Percentiles rank a stretch among this genome's conserved stretches.
phyloP scores from a whole-genome alignment of 2,329 filamentous ascomycete genomes.

The Fusarium beomiforme region DNA sequence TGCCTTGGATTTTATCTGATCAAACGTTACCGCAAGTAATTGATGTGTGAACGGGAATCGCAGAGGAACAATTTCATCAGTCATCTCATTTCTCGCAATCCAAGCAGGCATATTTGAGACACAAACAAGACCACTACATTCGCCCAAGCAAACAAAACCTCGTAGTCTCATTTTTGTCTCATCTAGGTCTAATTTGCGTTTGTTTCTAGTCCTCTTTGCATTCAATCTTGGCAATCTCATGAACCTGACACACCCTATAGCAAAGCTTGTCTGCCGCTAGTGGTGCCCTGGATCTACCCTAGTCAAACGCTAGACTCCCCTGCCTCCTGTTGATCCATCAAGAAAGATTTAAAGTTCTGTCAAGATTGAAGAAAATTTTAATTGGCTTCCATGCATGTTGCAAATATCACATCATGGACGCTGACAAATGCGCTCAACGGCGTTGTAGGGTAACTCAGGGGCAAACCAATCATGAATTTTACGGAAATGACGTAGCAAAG shows the following conservation, averaged over 20 bases:
- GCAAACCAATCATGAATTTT: background rate
- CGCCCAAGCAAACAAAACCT: too few relatives aligned
- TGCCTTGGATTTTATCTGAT: background rate
- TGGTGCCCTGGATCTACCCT: background rate
- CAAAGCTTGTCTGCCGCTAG: background rate
- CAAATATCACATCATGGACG: background rate
- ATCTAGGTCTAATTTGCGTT: background rate
- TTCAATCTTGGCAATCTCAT: background rate
- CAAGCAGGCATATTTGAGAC: too few relatives aligned
- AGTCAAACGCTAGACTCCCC: background rate
- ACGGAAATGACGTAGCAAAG: conserved; percentile 8
- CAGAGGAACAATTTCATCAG: too few relatives aligned
- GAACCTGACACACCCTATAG: background rate
- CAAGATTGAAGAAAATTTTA: background rate
- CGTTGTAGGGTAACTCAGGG: conserved; percentile 1
- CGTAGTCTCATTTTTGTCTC: background rate
- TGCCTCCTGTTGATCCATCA: background rate
- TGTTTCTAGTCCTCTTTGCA: fast-evolving
- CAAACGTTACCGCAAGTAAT: too few relatives aligned
- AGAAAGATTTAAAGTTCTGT: background rate
- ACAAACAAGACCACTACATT: too few relatives aligned
- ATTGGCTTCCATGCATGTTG: fast-evolving
- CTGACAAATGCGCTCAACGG: background rate
- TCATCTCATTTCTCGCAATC: too few relatives aligned
- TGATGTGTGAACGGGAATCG: too few relatives aligned